Conservation (phyloP, 176 grass and related monocot genomes). For the Tillandsia leiboldiana region DNA sequence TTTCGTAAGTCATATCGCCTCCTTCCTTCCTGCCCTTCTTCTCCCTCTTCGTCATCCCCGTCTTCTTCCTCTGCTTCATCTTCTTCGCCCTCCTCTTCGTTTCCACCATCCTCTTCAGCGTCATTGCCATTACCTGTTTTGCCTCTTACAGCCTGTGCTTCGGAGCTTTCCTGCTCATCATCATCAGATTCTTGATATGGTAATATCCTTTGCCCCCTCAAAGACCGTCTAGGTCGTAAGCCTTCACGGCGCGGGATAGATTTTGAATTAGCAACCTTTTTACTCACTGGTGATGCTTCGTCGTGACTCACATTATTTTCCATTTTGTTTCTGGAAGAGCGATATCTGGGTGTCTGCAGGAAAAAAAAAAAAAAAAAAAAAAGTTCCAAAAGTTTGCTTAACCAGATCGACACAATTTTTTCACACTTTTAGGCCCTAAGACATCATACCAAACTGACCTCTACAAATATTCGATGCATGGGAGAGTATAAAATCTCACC, state of each 20-base stretch:
- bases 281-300: conserved; percentile 38
- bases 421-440: neutral
- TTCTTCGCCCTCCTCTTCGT: conserved; percentile 69
- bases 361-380: conserved; percentile 7
- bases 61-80: conserved; percentile 88
- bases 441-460: conserved; percentile 7
- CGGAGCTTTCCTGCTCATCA: conserved; percentile 73
- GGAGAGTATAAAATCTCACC: conserved; percentile 38
- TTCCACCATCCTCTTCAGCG: conserved; percentile 62
- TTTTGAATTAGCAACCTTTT: conserved; percentile 50
- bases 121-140: conserved; percentile 84
- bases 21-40: conserved; percentile 88
- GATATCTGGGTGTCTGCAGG: conserved; percentile 63
- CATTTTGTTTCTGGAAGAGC: conserved; percentile 73
- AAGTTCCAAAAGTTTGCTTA: neutral
- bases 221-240: conserved; percentile 71
- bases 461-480: conserved; percentile 4
- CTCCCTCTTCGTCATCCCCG: conserved; percentile 91
- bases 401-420: conserved; percentile 5
- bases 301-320: conserved; percentile 38
- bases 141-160: conserved; percentile 45
- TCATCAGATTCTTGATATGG: conserved; percentile 78
- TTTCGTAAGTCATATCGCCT: conserved; percentile 89
- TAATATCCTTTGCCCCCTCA: conserved; percentile 40
- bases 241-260: conserved; percentile 78